These are phyloP conservation scores for Eucalyptus paniculata DNA, from an alignment of 345 rosid genomes.

Conservation along the genomic window DNA sequence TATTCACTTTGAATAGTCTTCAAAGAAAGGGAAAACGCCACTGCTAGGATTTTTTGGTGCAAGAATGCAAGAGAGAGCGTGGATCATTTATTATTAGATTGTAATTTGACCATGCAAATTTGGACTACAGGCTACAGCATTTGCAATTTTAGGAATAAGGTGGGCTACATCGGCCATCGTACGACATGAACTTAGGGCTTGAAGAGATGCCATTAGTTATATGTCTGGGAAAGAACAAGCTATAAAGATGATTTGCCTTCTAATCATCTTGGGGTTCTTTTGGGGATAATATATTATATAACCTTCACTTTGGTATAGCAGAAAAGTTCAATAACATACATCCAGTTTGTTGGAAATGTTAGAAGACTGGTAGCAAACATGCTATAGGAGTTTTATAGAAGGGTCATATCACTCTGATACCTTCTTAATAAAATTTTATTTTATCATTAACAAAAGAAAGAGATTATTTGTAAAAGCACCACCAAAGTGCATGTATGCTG, in stretches of 20 bases:
- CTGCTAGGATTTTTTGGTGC: background rate
- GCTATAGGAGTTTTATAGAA: background rate
- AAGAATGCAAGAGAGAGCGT: background rate
- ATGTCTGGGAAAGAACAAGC: background rate
- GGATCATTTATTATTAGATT: background rate
- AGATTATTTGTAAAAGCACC: background rate
- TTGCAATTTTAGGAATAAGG: background rate
- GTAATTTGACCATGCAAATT: background rate
- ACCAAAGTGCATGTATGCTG: background rate
- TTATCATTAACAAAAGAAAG: background rate
- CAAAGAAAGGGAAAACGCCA: background rate
- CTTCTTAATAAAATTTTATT: background rate
- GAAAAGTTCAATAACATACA: background rate
- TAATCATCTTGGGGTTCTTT: background rate
- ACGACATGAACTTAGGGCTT: background rate
- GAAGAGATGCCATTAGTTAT: background rate
- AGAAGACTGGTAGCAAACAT: background rate
- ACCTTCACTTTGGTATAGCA: background rate
- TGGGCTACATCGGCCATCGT: background rate
- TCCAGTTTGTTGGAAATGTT: background rate
- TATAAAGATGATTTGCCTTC: background rate
- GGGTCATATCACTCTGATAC: background rate
- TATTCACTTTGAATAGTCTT: background rate
- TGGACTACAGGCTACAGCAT: background rate
- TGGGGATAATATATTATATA: background rate